A percentile compares a stretch with the other conserved stretches of the same genome.
These are phyloP conservation scores for Cordyceps cicadae DNA, from an alignment of 2,329 filamentous ascomycete species.

Conservation along the genomic window DNA sequence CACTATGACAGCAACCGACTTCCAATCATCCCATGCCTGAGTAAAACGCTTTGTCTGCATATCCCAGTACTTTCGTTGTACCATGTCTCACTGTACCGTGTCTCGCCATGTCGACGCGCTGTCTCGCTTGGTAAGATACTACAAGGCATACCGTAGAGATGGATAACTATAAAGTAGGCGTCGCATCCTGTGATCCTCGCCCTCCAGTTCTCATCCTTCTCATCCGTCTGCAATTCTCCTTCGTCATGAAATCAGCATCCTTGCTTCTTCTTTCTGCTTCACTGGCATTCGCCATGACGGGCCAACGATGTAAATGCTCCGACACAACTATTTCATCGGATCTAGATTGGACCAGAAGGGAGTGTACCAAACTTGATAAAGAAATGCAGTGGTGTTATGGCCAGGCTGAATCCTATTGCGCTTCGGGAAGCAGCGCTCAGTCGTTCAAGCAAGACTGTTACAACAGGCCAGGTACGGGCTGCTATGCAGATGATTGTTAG, in stretches of 20 bases:
- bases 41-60: background rate
- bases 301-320: background rate
- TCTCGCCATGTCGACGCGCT: background rate
- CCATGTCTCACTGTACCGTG: background rate
- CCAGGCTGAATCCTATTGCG: background rate
- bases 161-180: background rate
- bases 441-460: background rate
- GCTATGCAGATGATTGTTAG: background rate
- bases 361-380: background rate
- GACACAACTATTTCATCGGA: background rate
- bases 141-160: background rate
- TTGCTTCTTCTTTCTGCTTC: background rate
- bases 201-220: background rate
- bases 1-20: too few species aligned
- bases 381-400: background rate
- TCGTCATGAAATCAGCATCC: background rate
- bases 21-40: too few species aligned
- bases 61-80: background rate
- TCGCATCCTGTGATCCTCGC: background rate
- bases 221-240: background rate
- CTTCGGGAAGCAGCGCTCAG: background rate
- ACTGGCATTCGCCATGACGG: background rate
- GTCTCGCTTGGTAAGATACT: background rate
- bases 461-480: background rate
- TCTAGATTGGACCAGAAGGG: background rate